Evolutionary conservation across 352 stramenopile species (phyloP), one percentile per base, ranked within the genome.

Genomic region (Phytopythium chamaehyphon): DNA sequence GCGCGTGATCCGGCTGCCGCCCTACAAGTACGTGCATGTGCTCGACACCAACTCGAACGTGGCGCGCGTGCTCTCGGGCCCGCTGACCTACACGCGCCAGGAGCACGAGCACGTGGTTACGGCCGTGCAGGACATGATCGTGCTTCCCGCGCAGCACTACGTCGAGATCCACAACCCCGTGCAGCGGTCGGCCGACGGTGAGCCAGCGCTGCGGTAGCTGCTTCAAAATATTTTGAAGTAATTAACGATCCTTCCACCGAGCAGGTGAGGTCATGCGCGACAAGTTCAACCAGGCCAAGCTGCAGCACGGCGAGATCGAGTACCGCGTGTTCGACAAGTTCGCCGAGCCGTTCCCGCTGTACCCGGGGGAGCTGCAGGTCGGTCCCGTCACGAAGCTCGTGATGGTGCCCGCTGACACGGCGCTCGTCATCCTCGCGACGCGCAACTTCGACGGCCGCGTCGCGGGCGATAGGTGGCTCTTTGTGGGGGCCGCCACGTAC

Each of bases 31-130:
- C 47, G 73, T 92, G 1, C 75, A 92, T 54, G 73, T 92, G 56
- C 82, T 90, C 7, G 82, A 92, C 66, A 92, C 82, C 54, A 92
- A 92, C 73, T 86, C 76, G 42, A 92, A 92, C 44, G 79, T 92
- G 15, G 83, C 82, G 28, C 78, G 82, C 51, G 82, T 92, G 62
- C 71, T 92, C 52, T 80, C 71, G 0, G 82, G 82, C 0, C 82
- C 82, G 44, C 64, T 88, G 23, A 92, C 79, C 39, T 92, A 90
- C 66, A 92, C 82, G 35, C 74, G 82, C 2, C 76, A 90, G 54
- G 82, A 92, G 50, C 82, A 92, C 49, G 82, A 92, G 48, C 70
- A 87, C 42, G 68, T 92, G 38, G 64, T 90, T 28, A 81, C 72
- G 35, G 63, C 43, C 7, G 63, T 78, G 21, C 56, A 82, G 51